Evolutionary conservation across 2,329 filamentous ascomycete species (phyloP), one percentile per base, ranked within the genome.

Genomic region (Aspergillus japonicus): DNA sequence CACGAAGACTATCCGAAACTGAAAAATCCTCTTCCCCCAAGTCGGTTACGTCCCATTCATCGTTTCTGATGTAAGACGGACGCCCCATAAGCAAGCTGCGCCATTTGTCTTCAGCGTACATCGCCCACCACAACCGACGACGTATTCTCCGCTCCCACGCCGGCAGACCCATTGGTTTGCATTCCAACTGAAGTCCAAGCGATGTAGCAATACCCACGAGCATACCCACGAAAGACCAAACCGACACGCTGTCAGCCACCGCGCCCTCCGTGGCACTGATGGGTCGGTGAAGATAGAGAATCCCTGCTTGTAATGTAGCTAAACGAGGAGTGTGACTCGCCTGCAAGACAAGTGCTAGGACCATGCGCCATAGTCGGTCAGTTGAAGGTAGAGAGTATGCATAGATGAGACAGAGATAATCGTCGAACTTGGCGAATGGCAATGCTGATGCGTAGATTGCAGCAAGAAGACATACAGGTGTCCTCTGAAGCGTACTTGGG

Each of bases 51-150:
- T 73, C 69, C 74, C 74, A 77, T 47, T 78, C 73, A 3, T 70
- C 69, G 0, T 59, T 58, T 4, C 69, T 68, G 26, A 78, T 73
- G 51, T 73, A 75, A 1, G 75, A 69, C 2, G 76, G 75, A 2
- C 73, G 68, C 0, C 76, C 76, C 58, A 70, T 63, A 6, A 77
- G 66, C n/a, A 78, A 57, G 10, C 70, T 70, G 4, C 69, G 66
- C 71, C 75, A 78, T 60, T 75, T 78, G 42, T 78, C 76, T 57
- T 78, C 72, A 16, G 71, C 62, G 51, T 76, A 78, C 5, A 77
- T 63, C 5, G 73, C 73, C 76, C 76, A 78, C 75, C 76, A 78
- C 7, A 78, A 62, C 5, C 76, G 66, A 21, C 73, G 64, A 2
- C 76, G 71, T 7, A 77, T 66, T 10, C 74, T 68, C 55, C 76